phyloP scores from a whole-genome alignment of 306 rosid species.

The Vachellia collinsii region DNA sequence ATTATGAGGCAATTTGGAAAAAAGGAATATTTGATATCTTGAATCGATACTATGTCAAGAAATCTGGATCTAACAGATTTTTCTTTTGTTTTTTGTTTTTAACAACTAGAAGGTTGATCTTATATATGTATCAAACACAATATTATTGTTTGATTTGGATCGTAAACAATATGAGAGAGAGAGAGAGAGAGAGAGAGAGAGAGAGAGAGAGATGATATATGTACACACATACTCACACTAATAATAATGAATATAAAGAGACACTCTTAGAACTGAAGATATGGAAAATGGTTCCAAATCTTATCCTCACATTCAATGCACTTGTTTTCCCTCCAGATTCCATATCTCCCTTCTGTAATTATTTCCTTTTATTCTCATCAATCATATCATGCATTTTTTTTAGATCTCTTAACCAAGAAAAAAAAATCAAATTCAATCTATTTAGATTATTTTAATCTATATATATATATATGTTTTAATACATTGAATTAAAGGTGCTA shows the following conservation, averaged over 20 bases:
- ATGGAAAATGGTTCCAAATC: slow-evolving; percentile 17
- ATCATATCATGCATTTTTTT: neutral
- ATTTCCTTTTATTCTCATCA: neutral
- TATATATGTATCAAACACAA: neutral
- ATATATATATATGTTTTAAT: neutral
- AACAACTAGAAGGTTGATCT: neutral
- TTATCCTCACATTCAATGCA: slow-evolving; percentile 1
- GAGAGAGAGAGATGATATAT: too few relatives aligned
- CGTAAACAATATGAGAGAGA: neutral
- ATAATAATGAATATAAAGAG: slow-evolving; percentile 13
- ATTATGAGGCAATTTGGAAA: too few relatives aligned
- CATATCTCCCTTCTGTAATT: neutral
- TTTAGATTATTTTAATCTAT: neutral
- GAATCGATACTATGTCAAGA: neutral
- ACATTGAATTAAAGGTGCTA: too few relatives aligned
- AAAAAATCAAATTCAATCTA: neutral
- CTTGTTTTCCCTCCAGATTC: neutral
- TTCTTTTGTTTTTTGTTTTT: neutral
- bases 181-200: neutral
- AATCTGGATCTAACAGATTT: neutral
- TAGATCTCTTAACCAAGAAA: neutral
- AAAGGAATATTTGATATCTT: too few relatives aligned
- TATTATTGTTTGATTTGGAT: neutral
- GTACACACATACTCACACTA: neutral
- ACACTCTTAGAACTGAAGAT: slow-evolving; percentile 17